Evolutionary conservation across 2,329 filamentous ascomycete genomes (phyloP), one percentile per base, ranked within the genome.

Genomic region (Diaporthe humulicola): DNA sequence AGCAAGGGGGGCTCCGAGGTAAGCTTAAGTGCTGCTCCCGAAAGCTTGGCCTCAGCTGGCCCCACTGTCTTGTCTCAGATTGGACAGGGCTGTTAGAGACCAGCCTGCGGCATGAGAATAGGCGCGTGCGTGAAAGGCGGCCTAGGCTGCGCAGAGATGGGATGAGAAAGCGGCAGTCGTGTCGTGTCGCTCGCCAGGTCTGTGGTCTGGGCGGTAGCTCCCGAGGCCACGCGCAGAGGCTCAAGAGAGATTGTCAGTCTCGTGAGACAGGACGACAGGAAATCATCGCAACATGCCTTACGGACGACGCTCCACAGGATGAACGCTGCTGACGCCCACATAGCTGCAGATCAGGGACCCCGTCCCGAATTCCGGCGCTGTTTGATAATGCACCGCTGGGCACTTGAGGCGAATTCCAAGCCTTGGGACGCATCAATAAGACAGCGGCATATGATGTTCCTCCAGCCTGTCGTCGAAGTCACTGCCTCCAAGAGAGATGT

Each of bases 11-110:
- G 22, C 61, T 40, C n/a, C 64, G 36, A 73, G 71, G 50, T 73
- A 73, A 73, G 71, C 71, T 73, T 73, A 73, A 69, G 33, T 69
- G 64, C 64, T 54, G 50, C 42, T 71, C 38, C 71, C 71, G 71
- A 73, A 70, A 36, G 61, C 50, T 56, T 69, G 71, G 71, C 71
- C 50, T 69, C 30, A 69, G 48, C 64, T 52, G 48, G 64, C 64
- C 48, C 50, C 56, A 42, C 56, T 45, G 61, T 70, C 60, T 40
- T 48, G 71, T 73, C 71, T 73, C 71, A 73, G 71, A 57, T 38
- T 48, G 50, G 42, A 52, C 71, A 38, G 40, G 71, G 71, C 30
- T 50, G 60, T 25, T 64, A 48, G 71, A 56, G 60, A 48, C 57
- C 57, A 45, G 48, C 48, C 22, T 61, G 70, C 40, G 14, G 38